Conservation (phyloP, 306 rosid genomes). For the Pueraria montana region DNA sequence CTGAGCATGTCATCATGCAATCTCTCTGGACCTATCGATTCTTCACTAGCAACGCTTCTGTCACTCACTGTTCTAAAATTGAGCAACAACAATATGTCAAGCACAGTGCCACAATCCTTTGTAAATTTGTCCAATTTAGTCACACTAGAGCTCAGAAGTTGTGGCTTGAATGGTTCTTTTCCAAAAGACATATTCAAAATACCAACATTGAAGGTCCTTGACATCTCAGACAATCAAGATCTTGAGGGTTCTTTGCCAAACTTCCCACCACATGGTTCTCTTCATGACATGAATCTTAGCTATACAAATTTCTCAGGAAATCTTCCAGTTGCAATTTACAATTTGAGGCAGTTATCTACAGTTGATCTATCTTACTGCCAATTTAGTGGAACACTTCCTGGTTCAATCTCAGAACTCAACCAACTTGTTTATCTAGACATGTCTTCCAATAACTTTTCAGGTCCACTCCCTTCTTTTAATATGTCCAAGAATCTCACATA, state of each 20-base stretch:
- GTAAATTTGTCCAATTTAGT: constrained; percentile 42
- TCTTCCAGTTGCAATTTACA: constrained; percentile 36
- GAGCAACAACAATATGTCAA: constrained; percentile 39
- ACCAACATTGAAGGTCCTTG: constrained; percentile 44
- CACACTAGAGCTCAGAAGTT: constrained; percentile 2
- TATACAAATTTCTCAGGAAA: constrained; percentile 49
- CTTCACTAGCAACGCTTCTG: constrained; percentile 43
- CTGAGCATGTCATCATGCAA: constrained; percentile 54
- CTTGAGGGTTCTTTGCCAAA: constrained; percentile 55
- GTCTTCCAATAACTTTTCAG: constrained; percentile 47
- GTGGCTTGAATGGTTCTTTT: constrained; percentile 43
- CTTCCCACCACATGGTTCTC: constrained; percentile 37
- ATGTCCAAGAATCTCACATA: constrained; percentile 42
- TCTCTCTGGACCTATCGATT: constrained; percentile 56
- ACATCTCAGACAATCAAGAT: constrained; percentile 38
- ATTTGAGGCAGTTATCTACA: constrained; percentile 39
- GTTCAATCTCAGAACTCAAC: constrained; percentile 44
- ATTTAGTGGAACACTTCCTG: constrained; percentile 51
- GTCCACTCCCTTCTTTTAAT: constrained; percentile 56
- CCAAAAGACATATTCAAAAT: constrained; percentile 49
- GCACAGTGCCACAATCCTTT: constrained; percentile 46
- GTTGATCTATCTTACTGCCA: constrained; percentile 47
- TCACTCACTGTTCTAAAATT: constrained; percentile 26
- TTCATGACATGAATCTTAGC: not conserved
- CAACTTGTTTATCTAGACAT: constrained; percentile 49